Percentiles rank a stretch among this genome's conserved stretches.
These are phyloP conservation scores for Asclepias syriaca DNA, from an alignment of 257 asterid species.

Conservation along the genomic window DNA sequence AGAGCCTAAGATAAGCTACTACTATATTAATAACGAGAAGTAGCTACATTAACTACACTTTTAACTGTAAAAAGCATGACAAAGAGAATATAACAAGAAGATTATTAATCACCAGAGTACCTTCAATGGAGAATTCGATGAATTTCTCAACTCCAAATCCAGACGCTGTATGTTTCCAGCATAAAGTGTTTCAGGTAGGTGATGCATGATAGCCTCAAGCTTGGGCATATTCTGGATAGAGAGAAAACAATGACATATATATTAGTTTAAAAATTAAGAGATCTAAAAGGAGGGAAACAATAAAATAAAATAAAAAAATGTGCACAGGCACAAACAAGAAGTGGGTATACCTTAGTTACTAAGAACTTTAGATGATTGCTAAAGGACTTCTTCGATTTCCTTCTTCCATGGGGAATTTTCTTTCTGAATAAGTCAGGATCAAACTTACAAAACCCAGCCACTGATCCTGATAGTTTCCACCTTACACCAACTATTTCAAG, in stretches of 20 bases:
- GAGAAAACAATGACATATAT: slow-evolving; percentile 29
- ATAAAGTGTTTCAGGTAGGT: slow-evolving; percentile 62
- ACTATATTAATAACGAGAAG: not conserved
- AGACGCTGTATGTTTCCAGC: slow-evolving; percentile 78
- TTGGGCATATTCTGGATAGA: slow-evolving; percentile 72
- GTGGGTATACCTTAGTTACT: slow-evolving; percentile 64
- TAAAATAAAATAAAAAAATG: not conserved
- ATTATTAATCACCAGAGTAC: slow-evolving; percentile 23
- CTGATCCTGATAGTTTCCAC: slow-evolving; percentile 94
- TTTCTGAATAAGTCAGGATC: slow-evolving; percentile 49
- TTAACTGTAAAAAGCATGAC: not conserved
- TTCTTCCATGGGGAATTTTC: slow-evolving; percentile 51
- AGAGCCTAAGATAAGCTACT: not conserved
- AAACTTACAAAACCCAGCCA: slow-evolving; percentile 69
- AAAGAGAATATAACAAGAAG: not conserved
- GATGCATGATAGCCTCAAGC: slow-evolving; percentile 68
- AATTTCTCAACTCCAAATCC: slow-evolving; percentile 78
- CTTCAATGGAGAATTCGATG: slow-evolving; percentile 71
- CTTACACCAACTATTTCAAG: slow-evolving; percentile 80
- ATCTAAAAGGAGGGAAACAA: slow-evolving; percentile 1
- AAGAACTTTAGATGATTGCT: slow-evolving; percentile 62
- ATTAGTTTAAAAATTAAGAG: slow-evolving; percentile 5
- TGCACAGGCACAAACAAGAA: not conserved
- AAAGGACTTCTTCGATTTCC: slow-evolving; percentile 43
- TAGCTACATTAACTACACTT: not conserved